These are phyloP conservation scores for Jacaranda mimosifolia DNA, from an alignment of 257 asterid genomes.

Conservation along the genomic window DNA sequence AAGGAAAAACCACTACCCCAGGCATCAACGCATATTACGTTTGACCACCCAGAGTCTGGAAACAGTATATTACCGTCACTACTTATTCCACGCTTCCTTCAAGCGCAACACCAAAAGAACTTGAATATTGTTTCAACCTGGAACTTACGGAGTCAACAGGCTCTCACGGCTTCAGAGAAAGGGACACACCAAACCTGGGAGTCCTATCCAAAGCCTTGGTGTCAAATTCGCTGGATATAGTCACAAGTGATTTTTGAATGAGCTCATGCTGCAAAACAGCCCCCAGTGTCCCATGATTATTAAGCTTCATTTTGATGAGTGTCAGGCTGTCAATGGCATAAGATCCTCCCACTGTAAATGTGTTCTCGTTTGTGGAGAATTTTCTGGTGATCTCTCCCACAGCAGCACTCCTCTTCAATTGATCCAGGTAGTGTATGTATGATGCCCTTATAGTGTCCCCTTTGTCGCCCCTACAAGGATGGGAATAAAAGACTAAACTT, in stretches of 20 bases:
- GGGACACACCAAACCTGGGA: slow-evolving; percentile 74
- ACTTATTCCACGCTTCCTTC: slow-evolving; percentile 48
- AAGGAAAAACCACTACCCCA: slow-evolving; percentile 20
- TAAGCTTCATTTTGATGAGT: slow-evolving; percentile 69
- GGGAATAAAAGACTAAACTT: background rate
- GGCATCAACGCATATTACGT: slow-evolving; percentile 34
- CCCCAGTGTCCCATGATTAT: slow-evolving; percentile 75
- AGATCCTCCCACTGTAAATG: slow-evolving; percentile 83
- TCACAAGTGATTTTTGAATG: slow-evolving; percentile 68
- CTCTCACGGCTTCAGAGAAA: slow-evolving; percentile 69
- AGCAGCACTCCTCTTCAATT: slow-evolving; percentile 59
- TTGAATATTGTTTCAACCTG: slow-evolving; percentile 5
- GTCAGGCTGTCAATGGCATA: slow-evolving; percentile 72
- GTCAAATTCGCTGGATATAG: slow-evolving; percentile 78
- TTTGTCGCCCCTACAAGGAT: slow-evolving; percentile 65
- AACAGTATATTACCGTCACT: slow-evolving; percentile 40
- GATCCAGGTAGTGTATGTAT: slow-evolving; percentile 65
- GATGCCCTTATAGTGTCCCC: slow-evolving; percentile 82
- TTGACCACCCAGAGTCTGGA: slow-evolving; percentile 30
- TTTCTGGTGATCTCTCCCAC: slow-evolving; percentile 73
- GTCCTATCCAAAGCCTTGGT: slow-evolving; percentile 85
- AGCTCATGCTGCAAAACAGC: slow-evolving; percentile 79
- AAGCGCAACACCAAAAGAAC: slow-evolving; percentile 19
- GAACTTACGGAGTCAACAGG: slow-evolving; percentile 22
- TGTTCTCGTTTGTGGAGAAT: slow-evolving; percentile 82